Evolutionary conservation across 345 rosid species (phyloP).

Genomic region (Pistacia atlantica): DNA sequence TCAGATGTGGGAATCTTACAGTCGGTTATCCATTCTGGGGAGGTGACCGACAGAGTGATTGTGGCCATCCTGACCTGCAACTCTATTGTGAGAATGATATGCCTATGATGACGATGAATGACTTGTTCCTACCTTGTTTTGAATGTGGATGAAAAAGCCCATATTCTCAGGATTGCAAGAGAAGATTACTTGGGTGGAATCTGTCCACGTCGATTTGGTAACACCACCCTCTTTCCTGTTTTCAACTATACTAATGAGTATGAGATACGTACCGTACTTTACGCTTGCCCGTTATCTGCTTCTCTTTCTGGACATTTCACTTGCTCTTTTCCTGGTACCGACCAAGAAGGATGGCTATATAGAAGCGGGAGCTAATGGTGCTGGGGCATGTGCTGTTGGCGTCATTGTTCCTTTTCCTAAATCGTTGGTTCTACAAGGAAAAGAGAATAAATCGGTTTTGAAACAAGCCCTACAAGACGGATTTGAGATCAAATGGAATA

Average conservation of each 20-base stretch:
- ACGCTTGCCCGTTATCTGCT: neutral
- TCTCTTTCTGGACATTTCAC: neutral
- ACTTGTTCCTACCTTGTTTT: conserved; percentile 19
- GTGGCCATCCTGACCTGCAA: conserved; percentile 32
- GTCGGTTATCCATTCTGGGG: neutral
- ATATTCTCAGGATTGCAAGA: conserved; percentile 10
- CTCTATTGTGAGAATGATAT: conserved; percentile 19
- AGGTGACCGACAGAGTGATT: neutral
- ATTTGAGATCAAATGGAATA: conserved; percentile 23
- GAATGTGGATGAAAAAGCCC: neutral
- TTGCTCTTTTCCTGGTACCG: neutral
- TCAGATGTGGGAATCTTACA: neutral
- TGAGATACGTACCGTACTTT: conserved; percentile 14
- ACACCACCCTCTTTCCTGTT: conserved; percentile 24
- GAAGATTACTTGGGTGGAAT: conserved; percentile 20
- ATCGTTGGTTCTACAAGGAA: too few relatives aligned
- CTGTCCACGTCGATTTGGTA: conserved; percentile 20
- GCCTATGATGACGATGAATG: neutral
- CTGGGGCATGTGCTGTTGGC: conserved; percentile 4
- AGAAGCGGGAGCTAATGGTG: neutral
- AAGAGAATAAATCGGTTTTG: neutral
- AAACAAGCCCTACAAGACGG: conserved; percentile 5
- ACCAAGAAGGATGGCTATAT: neutral
- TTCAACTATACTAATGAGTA: conserved; percentile 7
- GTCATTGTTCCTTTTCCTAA: conserved; percentile 18